phyloP scores from a whole-genome alignment of 169 alveolate genomes.

The Plasmodium cynomolgi region DNA sequence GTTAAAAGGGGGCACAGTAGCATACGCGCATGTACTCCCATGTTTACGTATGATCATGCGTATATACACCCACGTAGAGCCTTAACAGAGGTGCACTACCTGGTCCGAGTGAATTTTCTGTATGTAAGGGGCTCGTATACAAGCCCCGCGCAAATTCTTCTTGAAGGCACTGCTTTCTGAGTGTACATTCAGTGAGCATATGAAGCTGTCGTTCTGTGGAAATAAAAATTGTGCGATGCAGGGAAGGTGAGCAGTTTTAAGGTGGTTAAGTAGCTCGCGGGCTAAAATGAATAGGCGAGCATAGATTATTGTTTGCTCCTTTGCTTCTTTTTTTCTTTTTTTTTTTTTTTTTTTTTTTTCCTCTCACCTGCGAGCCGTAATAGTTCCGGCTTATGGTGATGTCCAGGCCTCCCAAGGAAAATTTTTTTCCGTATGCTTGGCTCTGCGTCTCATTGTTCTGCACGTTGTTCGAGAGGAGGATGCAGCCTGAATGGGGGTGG shows the following conservation, averaged over 20 bases:
- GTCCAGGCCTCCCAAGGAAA: conserved; percentile 67
- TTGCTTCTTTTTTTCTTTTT: background rate
- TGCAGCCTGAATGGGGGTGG: conserved; percentile 26
- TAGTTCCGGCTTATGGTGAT: conserved; percentile 34
- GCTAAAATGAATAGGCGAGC: background rate
- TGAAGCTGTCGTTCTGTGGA: conserved; percentile 68
- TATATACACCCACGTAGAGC: background rate
- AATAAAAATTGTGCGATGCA: background rate
- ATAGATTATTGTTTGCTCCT: background rate
- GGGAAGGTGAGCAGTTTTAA: background rate
- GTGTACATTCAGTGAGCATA: conserved; percentile 42
- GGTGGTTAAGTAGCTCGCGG: background rate
- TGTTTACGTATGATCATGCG: background rate
- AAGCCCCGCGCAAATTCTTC: conserved; percentile 29
- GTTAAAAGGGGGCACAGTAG: background rate
- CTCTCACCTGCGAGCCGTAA: conserved; percentile 63
- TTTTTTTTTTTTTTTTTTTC: background rate
- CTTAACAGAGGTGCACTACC: conserved; percentile 7
- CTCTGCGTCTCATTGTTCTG: conserved; percentile 18
- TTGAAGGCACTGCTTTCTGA: conserved; percentile 32
- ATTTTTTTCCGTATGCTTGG: conserved; percentile 11
- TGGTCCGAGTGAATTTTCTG: conserved; percentile 31
- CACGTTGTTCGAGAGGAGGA: conserved; percentile 48
- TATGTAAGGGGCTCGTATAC: conserved; percentile 72
- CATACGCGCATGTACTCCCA: background rate